phyloP scores from a whole-genome alignment of 2,329 filamentous ascomycete genomes.

The Aureobasidium vineae region DNA sequence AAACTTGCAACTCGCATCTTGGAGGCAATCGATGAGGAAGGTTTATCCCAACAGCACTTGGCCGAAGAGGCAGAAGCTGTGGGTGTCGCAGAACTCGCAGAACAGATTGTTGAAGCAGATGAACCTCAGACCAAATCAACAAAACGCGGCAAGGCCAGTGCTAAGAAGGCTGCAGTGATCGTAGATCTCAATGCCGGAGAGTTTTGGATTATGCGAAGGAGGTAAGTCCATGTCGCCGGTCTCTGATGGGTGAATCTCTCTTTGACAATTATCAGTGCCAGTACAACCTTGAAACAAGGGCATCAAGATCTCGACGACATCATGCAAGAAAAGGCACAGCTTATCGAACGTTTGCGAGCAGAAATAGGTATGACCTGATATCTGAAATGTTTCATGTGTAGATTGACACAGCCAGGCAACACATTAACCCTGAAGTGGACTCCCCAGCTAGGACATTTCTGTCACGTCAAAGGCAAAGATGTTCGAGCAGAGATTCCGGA shows the following conservation, averaged over 20 bases:
- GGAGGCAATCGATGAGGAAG: constrained; percentile 86
- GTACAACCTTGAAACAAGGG: constrained; percentile 60
- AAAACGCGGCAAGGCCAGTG: constrained; percentile 15
- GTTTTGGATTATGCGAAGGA: constrained; percentile 62
- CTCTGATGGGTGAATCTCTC: not conserved
- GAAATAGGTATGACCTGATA: constrained; percentile 48
- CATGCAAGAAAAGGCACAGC: constrained; percentile 56
- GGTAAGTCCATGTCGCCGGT: constrained; percentile 27
- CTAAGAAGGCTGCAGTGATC: constrained; percentile 10
- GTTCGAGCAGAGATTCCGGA: constrained; percentile 47
- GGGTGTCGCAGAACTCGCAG: constrained; percentile 69
- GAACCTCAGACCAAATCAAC: constrained; percentile 28
- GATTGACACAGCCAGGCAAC: constrained; percentile 29
- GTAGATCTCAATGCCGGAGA: constrained; percentile 43
- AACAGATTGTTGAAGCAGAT: constrained; percentile 49
- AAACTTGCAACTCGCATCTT: constrained; percentile 69
- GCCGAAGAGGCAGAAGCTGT: constrained; percentile 69
- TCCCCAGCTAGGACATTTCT: constrained; percentile 82
- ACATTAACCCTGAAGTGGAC: constrained; percentile 81
- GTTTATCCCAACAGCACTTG: constrained; percentile 75
- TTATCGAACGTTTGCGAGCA: constrained; percentile 62
- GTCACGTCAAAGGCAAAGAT: constrained; percentile 84
- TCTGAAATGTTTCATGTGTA: not conserved
- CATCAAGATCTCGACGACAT: constrained; percentile 66
- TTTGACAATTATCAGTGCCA: constrained; percentile 52